Conservation (phyloP, 768 basidiomycete species). For the Dioszegia aurantiaca region DNA sequence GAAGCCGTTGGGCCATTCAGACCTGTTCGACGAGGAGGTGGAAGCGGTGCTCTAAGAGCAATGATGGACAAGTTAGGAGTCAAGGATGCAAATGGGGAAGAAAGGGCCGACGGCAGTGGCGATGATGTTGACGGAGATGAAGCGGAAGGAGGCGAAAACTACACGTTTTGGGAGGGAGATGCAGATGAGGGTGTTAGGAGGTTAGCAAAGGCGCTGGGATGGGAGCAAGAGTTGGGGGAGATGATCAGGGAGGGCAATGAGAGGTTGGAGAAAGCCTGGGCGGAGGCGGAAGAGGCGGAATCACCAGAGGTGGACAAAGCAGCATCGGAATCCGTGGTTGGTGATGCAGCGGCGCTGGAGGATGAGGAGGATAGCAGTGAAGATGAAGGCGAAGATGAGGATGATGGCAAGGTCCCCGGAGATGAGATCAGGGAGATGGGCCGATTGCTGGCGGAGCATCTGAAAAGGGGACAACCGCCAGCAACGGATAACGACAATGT, state of each 20-base stretch:
- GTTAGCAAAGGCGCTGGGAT: conserved; percentile 68
- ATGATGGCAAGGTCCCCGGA: conserved; percentile 14
- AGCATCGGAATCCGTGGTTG: too few relatives aligned
- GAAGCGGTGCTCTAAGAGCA: background rate
- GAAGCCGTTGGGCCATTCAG: conserved; percentile 64
- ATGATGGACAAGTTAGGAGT: conserved; percentile 1
- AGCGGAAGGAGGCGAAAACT: conserved; percentile 2
- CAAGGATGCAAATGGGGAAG: background rate
- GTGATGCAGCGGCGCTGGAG: background rate
- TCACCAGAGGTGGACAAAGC: background rate
- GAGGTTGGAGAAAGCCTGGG: conserved; percentile 13
- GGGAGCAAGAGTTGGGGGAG: conserved; percentile 54
- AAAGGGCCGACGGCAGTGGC: background rate
- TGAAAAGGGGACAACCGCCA: conserved; percentile 46
- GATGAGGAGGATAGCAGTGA: background rate
- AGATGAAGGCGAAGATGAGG: conserved; percentile 14
- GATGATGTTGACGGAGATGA: conserved; percentile 11
- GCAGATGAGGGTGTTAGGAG: conserved; percentile 63
- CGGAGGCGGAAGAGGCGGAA: background rate
- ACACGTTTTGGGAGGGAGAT: conserved; percentile 37
- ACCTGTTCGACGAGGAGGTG: background rate
- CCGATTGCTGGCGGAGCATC: conserved; percentile 61
- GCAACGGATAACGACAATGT: too few relatives aligned
- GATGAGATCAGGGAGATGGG: conserved; percentile 61
- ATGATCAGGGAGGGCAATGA: conserved; percentile 18